These are phyloP conservation scores for Ustilago nuda DNA, from an alignment of 1,284 basidiomycete genomes.

Conservation along the genomic window DNA sequence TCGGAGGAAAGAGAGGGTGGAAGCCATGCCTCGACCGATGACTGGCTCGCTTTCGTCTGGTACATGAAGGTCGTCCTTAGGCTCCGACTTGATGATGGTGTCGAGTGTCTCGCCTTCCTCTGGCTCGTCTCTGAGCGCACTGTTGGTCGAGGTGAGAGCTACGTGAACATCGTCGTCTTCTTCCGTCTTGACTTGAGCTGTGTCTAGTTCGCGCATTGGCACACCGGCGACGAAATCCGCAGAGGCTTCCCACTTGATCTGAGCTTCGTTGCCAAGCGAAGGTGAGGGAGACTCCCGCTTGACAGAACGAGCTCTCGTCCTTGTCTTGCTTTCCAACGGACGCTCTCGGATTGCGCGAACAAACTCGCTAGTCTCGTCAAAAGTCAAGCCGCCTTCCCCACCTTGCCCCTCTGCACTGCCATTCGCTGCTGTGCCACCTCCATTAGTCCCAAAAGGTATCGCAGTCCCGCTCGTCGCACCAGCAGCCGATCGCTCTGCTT, in stretches of 20 bases:
- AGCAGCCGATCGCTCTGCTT: conserved; percentile 71
- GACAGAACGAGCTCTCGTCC: conserved; percentile 11
- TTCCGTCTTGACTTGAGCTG: conserved; percentile 71
- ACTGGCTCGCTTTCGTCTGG: conserved; percentile 38
- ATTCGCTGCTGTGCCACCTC: neutral
- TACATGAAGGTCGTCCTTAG: neutral
- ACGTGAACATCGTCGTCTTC: conserved; percentile 68
- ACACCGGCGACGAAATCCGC: conserved; percentile 67
- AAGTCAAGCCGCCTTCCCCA: conserved; percentile 74
- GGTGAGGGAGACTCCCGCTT: conserved; percentile 25
- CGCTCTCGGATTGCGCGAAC: conserved; percentile 82
- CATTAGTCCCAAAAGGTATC: conserved; percentile 3
- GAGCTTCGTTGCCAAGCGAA: conserved; percentile 69
- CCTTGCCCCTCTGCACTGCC: conserved; percentile 8
- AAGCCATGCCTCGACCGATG: conserved; percentile 77
- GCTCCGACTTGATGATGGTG: conserved; percentile 4
- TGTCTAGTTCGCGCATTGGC: conserved; percentile 29
- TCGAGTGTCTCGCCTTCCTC: conserved; percentile 35
- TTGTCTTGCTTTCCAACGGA: conserved; percentile 71
- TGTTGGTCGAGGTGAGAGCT: conserved; percentile 54
- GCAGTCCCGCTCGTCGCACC: conserved; percentile 14
- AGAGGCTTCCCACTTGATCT: conserved; percentile 69
- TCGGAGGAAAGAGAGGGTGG: conserved; percentile 86
- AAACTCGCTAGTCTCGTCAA: conserved; percentile 98
- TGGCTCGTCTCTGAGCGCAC: conserved; percentile 74